Evolutionary conservation across 192 early-diverging fungal species (phyloP), one percentile per base, ranked within the genome.

Genomic region (Diversispora eburnea): DNA sequence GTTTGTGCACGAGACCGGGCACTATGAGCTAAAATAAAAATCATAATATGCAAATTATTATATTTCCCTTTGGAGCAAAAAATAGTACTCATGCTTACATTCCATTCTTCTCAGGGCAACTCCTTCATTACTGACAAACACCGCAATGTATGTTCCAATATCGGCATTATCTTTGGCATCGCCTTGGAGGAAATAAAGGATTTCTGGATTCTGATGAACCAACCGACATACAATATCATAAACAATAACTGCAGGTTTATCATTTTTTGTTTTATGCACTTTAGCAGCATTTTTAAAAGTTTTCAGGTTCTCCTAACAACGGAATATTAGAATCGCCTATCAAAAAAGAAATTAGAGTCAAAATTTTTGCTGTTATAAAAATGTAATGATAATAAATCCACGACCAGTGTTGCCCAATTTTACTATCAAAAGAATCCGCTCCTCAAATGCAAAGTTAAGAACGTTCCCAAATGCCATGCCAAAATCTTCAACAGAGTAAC

Each of bases 1-100:
- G 2, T 33, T 33, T 33, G 0, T 33, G 25, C 25, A 33, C 25
- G 25, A 1, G 58, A 60, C 58, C 58, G 3, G 3, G 58, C 0
- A 60, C 33, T 60, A 60, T 3, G 58, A 60, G 58, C 58, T 60
- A 60, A 60, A 9, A 60, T 7, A 60, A 51, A 51, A 12, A 51
- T 51, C 8, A 17, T 1, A 8, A 60, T 60, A 0, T 17, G n/a
- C 0, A 19, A 60, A 19, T 33, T 39, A 2, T 60, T 0, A 1
- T 60, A 17, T 7, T 39, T 8, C 1, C 0, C 2, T 17, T 9
- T 1, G 1, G 58, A 60, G 8, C 58, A 8, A 8, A 19, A 60
- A 60, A 33, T 33, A 33, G 25, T 33, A 33, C 2, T 33, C 25
- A 33, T 33, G 2, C 25, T 33, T 33, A 33, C 25, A 33, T 33